phyloP scores from a whole-genome alignment of 495 filamentous ascomycete genomes.

The Pyronema domesticum region DNA sequence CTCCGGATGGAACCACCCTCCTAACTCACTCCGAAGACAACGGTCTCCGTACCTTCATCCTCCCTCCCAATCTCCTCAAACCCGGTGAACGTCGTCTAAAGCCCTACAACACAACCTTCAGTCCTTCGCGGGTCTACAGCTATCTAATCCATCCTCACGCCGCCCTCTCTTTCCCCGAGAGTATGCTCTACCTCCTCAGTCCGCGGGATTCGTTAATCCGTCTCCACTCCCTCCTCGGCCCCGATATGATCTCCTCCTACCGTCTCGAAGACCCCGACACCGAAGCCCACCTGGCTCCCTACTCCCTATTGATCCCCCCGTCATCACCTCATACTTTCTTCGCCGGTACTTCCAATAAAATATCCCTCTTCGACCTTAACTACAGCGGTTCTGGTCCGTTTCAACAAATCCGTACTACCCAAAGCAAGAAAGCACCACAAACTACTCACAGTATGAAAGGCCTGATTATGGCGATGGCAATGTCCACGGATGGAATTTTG shows the following conservation, averaged over 20 bases:
- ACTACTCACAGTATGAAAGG: slow-evolving; percentile 70
- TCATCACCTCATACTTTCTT: slow-evolving; percentile 41
- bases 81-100: slow-evolving; percentile 33
- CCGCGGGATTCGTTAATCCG: slow-evolving; percentile 19
- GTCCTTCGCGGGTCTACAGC: slow-evolving; percentile 53
- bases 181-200: slow-evolving; percentile 16
- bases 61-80: slow-evolving; percentile 55
- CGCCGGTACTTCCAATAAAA: slow-evolving; percentile 52
- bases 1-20: slow-evolving; percentile 59
- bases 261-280: slow-evolving; percentile 54
- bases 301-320: slow-evolving; percentile 51
- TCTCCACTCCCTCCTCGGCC: slow-evolving; percentile 32
- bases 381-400: slow-evolving; percentile 47
- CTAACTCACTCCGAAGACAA: slow-evolving; percentile 58
- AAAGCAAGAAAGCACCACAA: slow-evolving; percentile 50
- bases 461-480: slow-evolving; percentile 48
- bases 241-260: slow-evolving; percentile 41
- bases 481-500: slow-evolving; percentile 31
- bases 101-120: slow-evolving; percentile 42
- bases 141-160: slow-evolving; percentile 64
- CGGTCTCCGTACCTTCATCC: slow-evolving; percentile 47
- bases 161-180: slow-evolving; percentile 36
- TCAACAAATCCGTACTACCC: slow-evolving; percentile 48
- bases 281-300: slow-evolving; percentile 58
- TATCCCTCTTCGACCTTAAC: slow-evolving; percentile 63